Evolutionary conservation across 371 early-diverging fungal species (phyloP), one percentile per base, ranked within the genome.

Genomic region (Cokeromyces recurvatus): DNA sequence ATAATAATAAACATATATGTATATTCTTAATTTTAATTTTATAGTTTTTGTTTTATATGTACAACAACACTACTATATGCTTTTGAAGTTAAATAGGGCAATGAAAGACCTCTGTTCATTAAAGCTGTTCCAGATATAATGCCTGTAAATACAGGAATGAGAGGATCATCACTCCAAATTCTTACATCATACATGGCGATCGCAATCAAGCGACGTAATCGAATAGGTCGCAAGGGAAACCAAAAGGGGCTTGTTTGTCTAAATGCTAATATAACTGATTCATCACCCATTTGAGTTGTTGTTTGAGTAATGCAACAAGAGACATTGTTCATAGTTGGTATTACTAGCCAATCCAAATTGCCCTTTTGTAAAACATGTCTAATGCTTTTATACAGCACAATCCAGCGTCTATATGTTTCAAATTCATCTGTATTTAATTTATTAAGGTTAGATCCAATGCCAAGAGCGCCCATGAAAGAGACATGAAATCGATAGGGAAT

Each of bases 401-500:
- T 55, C 73, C 73, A 72, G 2, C 41, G 48, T 3, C 23, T 29
- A 24, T 53, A 50, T 27, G 56, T 46, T 11, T 56, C 44, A n/a
- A 49, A 16, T 20, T 63, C 48, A 2, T 32, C n/a, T 1, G 47
- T 27, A 2, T 41, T 41, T 12, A 50, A 41, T 11, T 24, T 25
- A 19, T 48, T 58, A 22, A 72, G 27, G 22, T 68, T 43, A 7
- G 59, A 46, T 0, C 68, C 68, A 20, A 72, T 43, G 21, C 72
- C 68, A 7, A 68, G 46, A 0, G 66, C 50, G 3, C 72, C 68
- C 64, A 63, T 62, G 22, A 65, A 72, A 1, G 68, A 57, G 6
- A 61, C 55, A 42, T 68, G 68, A 36, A 65, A 72, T 4, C 68
- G 68, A 39, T 58, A 72, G 0, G 66, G 51, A 2, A 72, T 46